Percentiles rank a stretch among this genome's conserved stretches.
phyloP scores from a whole-genome alignment of 2,329 filamentous ascomycete genomes.

The Neocatenulostroma microsporum region DNA sequence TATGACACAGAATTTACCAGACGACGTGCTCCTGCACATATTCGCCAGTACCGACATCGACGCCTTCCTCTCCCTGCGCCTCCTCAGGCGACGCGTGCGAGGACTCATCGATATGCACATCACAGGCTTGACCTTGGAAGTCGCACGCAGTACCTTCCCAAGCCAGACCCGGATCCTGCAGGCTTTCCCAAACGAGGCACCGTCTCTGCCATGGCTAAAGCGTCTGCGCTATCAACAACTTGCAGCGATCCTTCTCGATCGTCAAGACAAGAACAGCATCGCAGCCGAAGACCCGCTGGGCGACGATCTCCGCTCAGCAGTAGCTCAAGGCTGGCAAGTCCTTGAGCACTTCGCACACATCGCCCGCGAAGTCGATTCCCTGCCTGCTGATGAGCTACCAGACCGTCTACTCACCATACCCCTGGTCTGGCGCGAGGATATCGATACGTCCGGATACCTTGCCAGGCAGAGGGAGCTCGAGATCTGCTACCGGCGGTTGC shows the following conservation, averaged over 20 bases:
- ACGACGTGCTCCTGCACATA: constrained; percentile 8
- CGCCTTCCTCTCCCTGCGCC: constrained; percentile 8
- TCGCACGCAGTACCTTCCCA: constrained; percentile 9
- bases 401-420: too few relatives aligned
- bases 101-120: constrained; percentile 5
- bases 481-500: too few relatives aligned
- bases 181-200: neutral
- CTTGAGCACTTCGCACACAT: too few relatives aligned
- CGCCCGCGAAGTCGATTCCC: too few relatives aligned
- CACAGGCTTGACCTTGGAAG: neutral
- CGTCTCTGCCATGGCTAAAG: constrained; percentile 6
- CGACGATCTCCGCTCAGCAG: too few relatives aligned
- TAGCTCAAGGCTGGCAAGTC: too few relatives aligned
- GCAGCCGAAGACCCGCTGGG: neutral
- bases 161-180: constrained; percentile 1
- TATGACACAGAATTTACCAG: constrained; percentile 3
- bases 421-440: too few relatives aligned
- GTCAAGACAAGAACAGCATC: neutral
- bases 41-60: constrained; percentile 6
- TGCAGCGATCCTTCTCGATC: constrained; percentile 6
- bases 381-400: too few relatives aligned
- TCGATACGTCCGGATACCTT: too few relatives aligned
- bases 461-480: too few relatives aligned
- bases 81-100: constrained; percentile 2
- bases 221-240: constrained; percentile 6